Evolutionary conservation across 345 rosid species (phyloP), one percentile per base, ranked within the genome.

Genomic region (Lumnitzera littorea): DNA sequence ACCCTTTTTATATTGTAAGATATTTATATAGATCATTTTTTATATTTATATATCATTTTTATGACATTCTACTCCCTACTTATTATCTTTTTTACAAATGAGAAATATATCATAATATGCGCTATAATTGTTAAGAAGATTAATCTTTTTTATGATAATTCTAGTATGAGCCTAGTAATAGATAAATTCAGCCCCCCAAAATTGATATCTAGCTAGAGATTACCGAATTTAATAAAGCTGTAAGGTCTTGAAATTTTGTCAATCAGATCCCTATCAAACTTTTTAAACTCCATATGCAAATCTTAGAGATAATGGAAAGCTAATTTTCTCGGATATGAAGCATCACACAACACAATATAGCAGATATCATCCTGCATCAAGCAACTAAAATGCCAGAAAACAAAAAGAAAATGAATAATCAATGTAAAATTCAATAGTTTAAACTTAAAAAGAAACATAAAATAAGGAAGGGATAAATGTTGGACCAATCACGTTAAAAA

Each of bases 271-370:
- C 53, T 55, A 11, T 81, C 76, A 31, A 86, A 63, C 56, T 68
- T 66, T 57, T 74, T 63, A 74, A 83, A 57, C 72, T 81, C 89
- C 72, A 61, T 71, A 0, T 73, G 74, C 62, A 81, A 69, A 71
- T 86, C 82, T 25, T 78, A 78, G 15, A 86, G 78, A 76, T 70
- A 79, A 63, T 69, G 72, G 76, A 86, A 86, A 56, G 82, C 75
- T 50, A 86, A 76, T 77, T 81, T 86, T 79, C 83, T 76, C 60
- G 89, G 89, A 69, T 86, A 86, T 13, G 84, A 72, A 62, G 81
- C 74, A 61, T 83, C 84, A 53, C 81, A 71, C 57, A 86, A 69
- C 15, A 73, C 67, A 47, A 81, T 79, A 77, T 75, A 83, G 75
- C 84, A 83, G 56, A 78, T 49, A 41, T 76, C 78, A 60, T 78